Percentiles rank a stretch among this genome's conserved stretches.
Conservation (phyloP, 1,139 yeast species). For the Pichia norvegensis region DNA sequence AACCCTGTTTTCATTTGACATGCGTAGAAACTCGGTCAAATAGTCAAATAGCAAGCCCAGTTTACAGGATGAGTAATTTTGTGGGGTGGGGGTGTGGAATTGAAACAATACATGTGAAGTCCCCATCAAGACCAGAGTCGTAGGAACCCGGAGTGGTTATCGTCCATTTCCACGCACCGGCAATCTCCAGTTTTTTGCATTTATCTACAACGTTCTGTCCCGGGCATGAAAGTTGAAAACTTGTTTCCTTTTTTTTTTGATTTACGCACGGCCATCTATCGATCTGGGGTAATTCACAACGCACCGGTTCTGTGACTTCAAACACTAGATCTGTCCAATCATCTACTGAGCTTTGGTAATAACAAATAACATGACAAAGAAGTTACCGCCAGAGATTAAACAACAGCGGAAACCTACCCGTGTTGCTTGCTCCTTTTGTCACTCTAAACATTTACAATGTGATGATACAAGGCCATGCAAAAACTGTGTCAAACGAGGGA, state of each 20-base stretch:
- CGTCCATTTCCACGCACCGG: background rate
- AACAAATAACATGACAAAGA: slow-evolving; percentile 45
- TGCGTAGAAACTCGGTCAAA: no score
- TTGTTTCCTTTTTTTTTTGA: no score
- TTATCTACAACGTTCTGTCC: background rate
- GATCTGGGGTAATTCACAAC: background rate
- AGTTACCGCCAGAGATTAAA: slow-evolving; percentile 46
- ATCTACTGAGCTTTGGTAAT: background rate
- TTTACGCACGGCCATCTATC: background rate
- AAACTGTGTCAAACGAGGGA: slow-evolving; percentile 56
- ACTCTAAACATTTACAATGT: slow-evolving; percentile 64
- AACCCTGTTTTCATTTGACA: no score
- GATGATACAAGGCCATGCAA: slow-evolving; percentile 53
- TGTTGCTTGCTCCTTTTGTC: slow-evolving; percentile 66
- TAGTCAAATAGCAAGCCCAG: no score
- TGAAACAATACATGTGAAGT: background rate
- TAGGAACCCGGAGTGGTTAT: background rate
- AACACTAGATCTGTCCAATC: background rate
- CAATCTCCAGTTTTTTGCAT: background rate
- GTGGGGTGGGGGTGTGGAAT: no score
- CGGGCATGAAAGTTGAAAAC: background rate
- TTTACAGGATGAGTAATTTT: no score
- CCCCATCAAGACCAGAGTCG: background rate
- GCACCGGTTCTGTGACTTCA: background rate
- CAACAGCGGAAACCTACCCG: slow-evolving; percentile 51